Base-by-base conservation (phyloP, 805 yeast genomes). In the Yarrowia deformans region DNA sequence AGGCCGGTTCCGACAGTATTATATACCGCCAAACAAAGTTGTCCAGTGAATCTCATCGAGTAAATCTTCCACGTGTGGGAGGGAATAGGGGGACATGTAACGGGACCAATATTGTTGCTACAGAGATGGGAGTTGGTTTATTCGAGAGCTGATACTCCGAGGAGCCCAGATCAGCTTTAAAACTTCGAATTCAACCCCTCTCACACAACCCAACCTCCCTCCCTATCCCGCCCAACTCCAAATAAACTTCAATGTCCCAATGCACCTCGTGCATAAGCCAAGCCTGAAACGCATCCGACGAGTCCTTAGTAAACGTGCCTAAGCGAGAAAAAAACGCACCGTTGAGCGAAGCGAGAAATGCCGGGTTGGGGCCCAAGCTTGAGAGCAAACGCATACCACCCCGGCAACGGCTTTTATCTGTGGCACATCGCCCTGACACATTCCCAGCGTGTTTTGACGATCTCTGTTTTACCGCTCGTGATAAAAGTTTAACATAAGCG, bases 201-300 rank as follows among this genome's bases (percentile, higher is more conserved):
- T 6, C 4, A 8, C 8, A 32, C 3, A 9, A 39, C 16, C 40
- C 40, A 10, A 4, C 3, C 8, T 9, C 16, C 16, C 8, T 12
- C 16, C 16, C 8, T 12, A 6, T 14, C 37, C 14, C 29, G 29
- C 23, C n/a, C 16, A 13, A 7, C 50, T 46, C 50, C 35, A 5
- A 46, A 46, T 13, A n/a, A 54, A 52, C 19, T 54, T 54, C 60
- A 54, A 54, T 54, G 60, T 54, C 60, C 60, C 45, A 54, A 54
- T 54, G 60, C 60, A 39, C 45, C 35, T 14, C 13, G 8, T 54
- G 60, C 60, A 54, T 18, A 9, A 13, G 60, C 60, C 43, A 54
- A 37, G 43, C 2, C 29, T 23, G 29, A 4, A 4, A 23, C 29
- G 29, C 29, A 23, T 23, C 29, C 29, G 4, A 23, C 29, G 2